Evolutionary conservation across 179 eudicot genomes (phyloP).

Genomic region (Drosera spatulata): DNA sequence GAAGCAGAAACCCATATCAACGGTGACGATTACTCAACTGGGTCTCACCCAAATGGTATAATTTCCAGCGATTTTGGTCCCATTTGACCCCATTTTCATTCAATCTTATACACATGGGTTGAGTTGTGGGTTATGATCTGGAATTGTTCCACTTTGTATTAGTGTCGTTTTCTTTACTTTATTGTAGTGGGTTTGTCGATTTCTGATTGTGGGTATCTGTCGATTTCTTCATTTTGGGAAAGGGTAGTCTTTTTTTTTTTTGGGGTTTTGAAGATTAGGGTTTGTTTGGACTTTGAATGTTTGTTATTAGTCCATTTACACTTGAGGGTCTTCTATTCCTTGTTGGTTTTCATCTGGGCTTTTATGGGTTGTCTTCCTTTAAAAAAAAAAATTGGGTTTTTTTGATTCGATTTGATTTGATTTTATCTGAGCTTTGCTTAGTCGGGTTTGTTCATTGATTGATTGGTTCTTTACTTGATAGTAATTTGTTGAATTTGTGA

Average conservation of each 20-base stretch:
- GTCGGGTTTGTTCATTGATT: neutral
- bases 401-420: neutral
- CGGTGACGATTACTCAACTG: constrained; percentile 3
- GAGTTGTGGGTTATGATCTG: neutral
- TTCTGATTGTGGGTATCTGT: constrained; percentile 17
- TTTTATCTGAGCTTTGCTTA: neutral
- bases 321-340: too few relatives aligned
- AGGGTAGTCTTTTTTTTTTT: too few relatives aligned
- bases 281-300: too few relatives aligned
- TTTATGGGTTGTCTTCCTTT: too few relatives aligned
- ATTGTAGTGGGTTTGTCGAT: neutral
- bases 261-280: too few relatives aligned
- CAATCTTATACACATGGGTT: neutral
- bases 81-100: neutral
- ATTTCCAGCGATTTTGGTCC: neutral
- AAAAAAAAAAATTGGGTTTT: neutral
- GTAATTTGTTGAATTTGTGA: neutral
- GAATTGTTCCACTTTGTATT: neutral
- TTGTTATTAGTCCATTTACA: too few relatives aligned
- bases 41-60: constrained; percentile 28
- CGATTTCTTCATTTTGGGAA: neutral
- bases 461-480: neutral
- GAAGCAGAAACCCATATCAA: neutral
- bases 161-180: too few relatives aligned
- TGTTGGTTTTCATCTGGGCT: too few relatives aligned